phyloP scores from a whole-genome alignment of 1,139 yeast species.

The Geotrichum aggregatum region DNA sequence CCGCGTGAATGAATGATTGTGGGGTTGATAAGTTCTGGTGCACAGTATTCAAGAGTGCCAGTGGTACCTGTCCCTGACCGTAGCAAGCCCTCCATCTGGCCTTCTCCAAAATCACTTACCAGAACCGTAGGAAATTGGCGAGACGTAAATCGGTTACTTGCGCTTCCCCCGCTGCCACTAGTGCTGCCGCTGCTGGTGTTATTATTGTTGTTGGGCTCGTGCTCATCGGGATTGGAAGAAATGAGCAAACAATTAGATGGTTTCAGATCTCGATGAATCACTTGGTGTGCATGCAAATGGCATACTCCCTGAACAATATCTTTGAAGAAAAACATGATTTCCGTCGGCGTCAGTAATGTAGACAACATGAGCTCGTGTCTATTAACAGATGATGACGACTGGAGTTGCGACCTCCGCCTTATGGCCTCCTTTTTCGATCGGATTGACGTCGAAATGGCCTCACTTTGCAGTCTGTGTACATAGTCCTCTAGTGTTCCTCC shows the following conservation, averaged over 20 bases:
- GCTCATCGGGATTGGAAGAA: conserved; percentile 31
- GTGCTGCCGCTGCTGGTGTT: neutral
- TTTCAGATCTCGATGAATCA: conserved; percentile 80
- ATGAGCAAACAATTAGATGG: conserved; percentile 79
- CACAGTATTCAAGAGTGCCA: conserved; percentile 82
- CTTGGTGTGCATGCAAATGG: conserved; percentile 67
- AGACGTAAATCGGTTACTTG: conserved; percentile 26
- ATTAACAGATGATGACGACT: neutral
- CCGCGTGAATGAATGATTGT: too few relatives aligned
- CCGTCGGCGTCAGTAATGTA: conserved; percentile 42
- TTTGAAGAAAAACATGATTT: conserved; percentile 59
- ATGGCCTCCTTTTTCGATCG: conserved; percentile 21
- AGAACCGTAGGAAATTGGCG: conserved; percentile 57
- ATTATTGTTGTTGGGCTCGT: conserved; percentile 4
- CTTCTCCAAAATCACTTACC: conserved; percentile 89
- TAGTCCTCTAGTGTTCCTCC: conserved; percentile 83
- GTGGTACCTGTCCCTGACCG: conserved; percentile 69
- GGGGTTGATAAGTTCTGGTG: conserved; percentile 65
- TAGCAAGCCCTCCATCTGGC: conserved; percentile 61
- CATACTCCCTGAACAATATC: conserved; percentile 68
- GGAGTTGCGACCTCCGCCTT: conserved; percentile 23
- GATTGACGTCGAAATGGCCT: neutral
- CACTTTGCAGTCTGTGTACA: conserved; percentile 33
- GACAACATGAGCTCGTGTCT: conserved; percentile 22
- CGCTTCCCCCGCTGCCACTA: neutral